These are phyloP conservation scores for Gonapodya sp. DNA, from an alignment of 192 early-diverging fungal genomes.

Conservation along the genomic window DNA sequence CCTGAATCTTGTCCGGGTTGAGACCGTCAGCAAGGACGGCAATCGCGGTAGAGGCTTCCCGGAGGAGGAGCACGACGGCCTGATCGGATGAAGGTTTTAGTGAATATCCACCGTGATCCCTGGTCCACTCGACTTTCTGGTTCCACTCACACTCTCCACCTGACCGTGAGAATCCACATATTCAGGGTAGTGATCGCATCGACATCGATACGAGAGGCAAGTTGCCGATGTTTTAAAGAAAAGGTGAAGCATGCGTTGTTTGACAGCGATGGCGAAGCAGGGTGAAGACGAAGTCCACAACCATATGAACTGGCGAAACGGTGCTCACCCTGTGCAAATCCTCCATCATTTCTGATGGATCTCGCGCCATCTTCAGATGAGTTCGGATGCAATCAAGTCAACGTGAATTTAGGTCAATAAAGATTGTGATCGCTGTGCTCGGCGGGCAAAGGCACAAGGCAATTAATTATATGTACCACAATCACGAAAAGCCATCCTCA, in stretches of 20 bases:
- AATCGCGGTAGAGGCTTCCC: not conserved
- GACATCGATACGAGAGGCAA: not conserved
- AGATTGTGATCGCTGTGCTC: too few species aligned
- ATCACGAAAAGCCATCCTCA: too few species aligned
- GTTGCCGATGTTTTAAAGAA: not conserved
- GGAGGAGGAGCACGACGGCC: not conserved
- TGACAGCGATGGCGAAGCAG: too few species aligned
- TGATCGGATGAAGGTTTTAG: not conserved
- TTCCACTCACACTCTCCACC: not conserved
- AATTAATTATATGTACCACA: too few species aligned
- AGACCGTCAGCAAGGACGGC: not conserved
- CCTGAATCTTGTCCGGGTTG: not conserved
- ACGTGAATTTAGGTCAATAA: too few species aligned
- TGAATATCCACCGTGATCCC: too few species aligned
- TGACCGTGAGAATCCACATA: not conserved
- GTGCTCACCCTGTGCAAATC: not conserved
- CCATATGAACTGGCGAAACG: too few species aligned
- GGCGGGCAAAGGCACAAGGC: too few species aligned
- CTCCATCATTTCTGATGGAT: not conserved
- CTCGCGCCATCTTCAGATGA: not conserved
- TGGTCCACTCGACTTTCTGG: too few species aligned
- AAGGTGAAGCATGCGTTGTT: too few species aligned
- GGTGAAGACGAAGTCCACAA: too few species aligned
- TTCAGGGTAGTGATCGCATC: not conserved
- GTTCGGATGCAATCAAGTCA: too few species aligned